Evolutionary conservation across 805 yeast species (phyloP).

Genomic region (Saccharomycopsis sp.): DNA sequence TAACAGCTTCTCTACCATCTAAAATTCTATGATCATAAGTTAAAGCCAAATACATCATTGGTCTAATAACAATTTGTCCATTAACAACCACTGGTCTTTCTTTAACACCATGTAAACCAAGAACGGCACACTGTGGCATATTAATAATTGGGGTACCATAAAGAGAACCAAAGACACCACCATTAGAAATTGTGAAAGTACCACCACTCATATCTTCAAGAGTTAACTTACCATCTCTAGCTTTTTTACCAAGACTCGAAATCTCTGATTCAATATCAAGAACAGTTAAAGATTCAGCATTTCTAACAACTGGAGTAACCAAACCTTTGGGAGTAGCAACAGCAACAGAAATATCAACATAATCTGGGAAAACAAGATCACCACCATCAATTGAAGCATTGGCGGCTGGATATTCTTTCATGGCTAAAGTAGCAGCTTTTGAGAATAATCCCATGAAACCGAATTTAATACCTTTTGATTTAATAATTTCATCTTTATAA

Average conservation of each 20-base stretch:
- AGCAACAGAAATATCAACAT: constrained; percentile 90
- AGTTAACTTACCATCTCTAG: constrained; percentile 93
- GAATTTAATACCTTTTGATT: constrained; percentile 86
- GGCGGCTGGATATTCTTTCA: constrained; percentile 89
- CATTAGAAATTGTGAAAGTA: constrained; percentile 97
- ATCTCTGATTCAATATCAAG: constrained; percentile 88
- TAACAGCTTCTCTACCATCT: constrained; percentile 98
- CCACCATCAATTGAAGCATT: constrained; percentile 93
- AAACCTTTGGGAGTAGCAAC: constrained; percentile 99
- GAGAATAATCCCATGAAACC: constrained; percentile 99
- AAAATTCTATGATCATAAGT: constrained; percentile 97
- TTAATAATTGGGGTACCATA: constrained; percentile 98
- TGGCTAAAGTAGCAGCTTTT: constrained; percentile 85
- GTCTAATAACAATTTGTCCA: constrained; percentile 93
- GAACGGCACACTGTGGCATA: constrained; percentile 96
- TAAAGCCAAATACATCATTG: constrained; percentile 98
- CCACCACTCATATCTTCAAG: constrained; percentile 99
- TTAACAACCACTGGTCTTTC: constrained; percentile 95
- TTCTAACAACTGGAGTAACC: constrained; percentile 96
- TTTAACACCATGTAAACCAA: constrained; percentile 95
- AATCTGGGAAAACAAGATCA: constrained; percentile 92
- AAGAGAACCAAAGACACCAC: constrained; percentile 97
- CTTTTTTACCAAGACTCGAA: constrained; percentile 71
- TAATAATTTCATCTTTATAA: constrained; percentile 93
- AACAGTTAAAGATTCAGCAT: constrained; percentile 83